Evolutionary conservation across 345 rosid species (phyloP), one percentile per base, ranked within the genome.

Genomic region (Heritiera fomes): DNA sequence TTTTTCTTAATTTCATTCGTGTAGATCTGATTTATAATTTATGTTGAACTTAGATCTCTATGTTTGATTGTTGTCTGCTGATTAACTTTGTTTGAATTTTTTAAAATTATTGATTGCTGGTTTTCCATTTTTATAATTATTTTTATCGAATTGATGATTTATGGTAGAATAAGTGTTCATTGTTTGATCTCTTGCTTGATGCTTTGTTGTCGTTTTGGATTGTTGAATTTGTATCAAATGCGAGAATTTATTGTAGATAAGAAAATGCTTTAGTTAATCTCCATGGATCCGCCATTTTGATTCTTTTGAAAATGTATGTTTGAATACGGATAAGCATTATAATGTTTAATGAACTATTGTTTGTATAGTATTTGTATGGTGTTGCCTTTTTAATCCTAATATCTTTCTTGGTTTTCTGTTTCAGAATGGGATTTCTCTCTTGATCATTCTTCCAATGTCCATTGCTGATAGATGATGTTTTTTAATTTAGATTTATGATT

Each of bases 11-110:
- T 13, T 4, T 15, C 5, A 5, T 41, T n/a, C n/a, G 45, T 20
- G 18, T 68, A 14, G 40, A 68, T 68, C 73, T 68, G 73, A 45
- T 45, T 68, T 45, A 23, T 68, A 18, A 46, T 46, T 20, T 68
- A 20, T 20, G 18, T 68, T 68, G 73, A 45, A n/a, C 55, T 6
- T 46, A 45, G 38, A 68, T 23, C 55, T 46, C 38, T 6, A 32
- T 6, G 73, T 20, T 68, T 59, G 38, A 34, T 34, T 34, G 38
- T 34, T 34, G 38, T 68, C 55, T 11, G 38, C 18, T 20, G 55
- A 20, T 68, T 68, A 6, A 6, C 17, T n/a, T 68, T 45, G 53
- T 68, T 23, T 41, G 45, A n/a, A 45, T 10, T 12, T 4, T 23
- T 67, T 12, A 4, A 52, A 52, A 13, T 45, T 20, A 11, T 4